Conservation (phyloP, 345 rosid species). For the Capsella bursapastoris region DNA sequence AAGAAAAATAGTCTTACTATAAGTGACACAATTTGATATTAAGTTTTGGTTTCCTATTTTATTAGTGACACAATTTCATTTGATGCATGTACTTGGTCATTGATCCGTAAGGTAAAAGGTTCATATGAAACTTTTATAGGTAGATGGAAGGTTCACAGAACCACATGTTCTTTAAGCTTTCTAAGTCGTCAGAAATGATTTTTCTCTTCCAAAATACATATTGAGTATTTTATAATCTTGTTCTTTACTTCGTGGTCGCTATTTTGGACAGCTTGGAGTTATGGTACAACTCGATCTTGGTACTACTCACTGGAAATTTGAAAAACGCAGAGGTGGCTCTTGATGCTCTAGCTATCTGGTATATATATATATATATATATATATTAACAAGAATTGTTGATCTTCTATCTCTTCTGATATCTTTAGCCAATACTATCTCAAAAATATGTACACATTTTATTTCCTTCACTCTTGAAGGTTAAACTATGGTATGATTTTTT, state of each 20-base stretch:
- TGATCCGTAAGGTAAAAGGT: not conserved
- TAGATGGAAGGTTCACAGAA: not conserved
- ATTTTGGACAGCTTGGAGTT: conserved; percentile 64
- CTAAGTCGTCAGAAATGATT: not conserved
- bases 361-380: conserved; percentile 27
- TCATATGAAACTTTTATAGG: not conserved
- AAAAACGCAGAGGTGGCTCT: conserved; percentile 71
- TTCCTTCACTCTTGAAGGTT: not conserved
- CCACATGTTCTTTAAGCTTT: not conserved
- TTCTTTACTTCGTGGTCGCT: not conserved
- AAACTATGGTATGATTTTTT: not conserved
- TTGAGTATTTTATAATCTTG: not conserved
- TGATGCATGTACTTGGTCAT: not conserved
- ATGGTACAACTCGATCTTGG: conserved; percentile 81
- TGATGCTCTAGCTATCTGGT: conserved; percentile 84
- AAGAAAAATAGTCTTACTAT: too few relatives aligned
- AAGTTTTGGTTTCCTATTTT: too few relatives aligned
- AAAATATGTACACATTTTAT: not conserved
- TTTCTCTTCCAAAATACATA: not conserved
- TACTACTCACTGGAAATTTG: conserved; percentile 72
- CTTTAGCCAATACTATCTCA: not conserved
- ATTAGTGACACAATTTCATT: not conserved
- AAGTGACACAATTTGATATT: too few relatives aligned
- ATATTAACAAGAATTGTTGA: conserved; percentile 9
- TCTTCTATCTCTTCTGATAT: not conserved